phyloP scores from a whole-genome alignment of 1,284 basidiomycete genomes.

The Pholiota adiposa region DNA sequence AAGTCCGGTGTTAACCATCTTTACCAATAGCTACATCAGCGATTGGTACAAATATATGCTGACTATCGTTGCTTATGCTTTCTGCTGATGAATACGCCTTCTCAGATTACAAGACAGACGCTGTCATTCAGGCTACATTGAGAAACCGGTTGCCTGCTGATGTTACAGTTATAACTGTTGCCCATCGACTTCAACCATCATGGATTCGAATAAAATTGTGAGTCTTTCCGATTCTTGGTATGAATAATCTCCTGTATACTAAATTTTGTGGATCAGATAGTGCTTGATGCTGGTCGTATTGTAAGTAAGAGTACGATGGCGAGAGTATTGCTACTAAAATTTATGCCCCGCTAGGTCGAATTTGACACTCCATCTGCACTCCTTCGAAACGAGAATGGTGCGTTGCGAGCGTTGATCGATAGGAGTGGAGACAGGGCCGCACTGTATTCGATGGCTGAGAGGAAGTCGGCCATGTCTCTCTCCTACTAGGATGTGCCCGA shows the following conservation, averaged over 20 bases:
- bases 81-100: slow-evolving; percentile 21
- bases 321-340: background rate
- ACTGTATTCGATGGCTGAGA: too few species aligned
- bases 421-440: background rate
- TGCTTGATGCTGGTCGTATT: slow-evolving; percentile 1
- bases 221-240: slow-evolving; percentile 16
- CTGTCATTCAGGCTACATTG: slow-evolving; percentile 59
- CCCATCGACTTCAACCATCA: slow-evolving; percentile 41
- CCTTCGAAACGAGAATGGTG: background rate
- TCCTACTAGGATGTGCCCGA: too few species aligned
- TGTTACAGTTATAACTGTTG: slow-evolving; percentile 29
- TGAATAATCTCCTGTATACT: background rate
- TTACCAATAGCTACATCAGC: slow-evolving; percentile 46
- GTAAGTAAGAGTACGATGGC: background rate
- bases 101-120: slow-evolving; percentile 58
- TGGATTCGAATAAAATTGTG: slow-evolving; percentile 31
- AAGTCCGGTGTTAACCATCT: background rate
- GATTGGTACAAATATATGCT: slow-evolving; percentile 38
- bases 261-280: background rate
- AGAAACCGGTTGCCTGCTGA: slow-evolving; percentile 51
- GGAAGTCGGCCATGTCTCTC: background rate
- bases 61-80: background rate
- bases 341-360: background rate
- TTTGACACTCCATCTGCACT: background rate
- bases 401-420: slow-evolving; percentile 1